Evolutionary conservation across 129 eudicot species (phyloP).

Genomic region (Rutidosis leptorrhynchoides): DNA sequence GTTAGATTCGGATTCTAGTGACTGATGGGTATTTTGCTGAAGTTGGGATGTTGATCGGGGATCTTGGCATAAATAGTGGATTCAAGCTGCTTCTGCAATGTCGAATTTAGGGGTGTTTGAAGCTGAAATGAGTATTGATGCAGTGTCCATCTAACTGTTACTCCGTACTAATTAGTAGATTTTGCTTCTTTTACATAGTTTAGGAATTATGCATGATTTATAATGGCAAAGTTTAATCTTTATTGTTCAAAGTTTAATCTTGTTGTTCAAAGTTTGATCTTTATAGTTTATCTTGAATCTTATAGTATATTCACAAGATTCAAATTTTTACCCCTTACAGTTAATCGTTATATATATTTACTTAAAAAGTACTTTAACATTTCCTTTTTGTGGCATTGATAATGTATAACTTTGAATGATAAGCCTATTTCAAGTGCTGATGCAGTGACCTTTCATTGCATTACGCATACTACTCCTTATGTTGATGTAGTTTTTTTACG

Average conservation of each 20-base stretch:
- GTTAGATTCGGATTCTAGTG: constrained; percentile 42
- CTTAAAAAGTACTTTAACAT: background rate
- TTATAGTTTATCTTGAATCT: background rate
- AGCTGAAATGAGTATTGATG: constrained; percentile 81
- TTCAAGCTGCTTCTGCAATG: constrained; percentile 88
- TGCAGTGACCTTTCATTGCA: background rate
- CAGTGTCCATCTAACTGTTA: background rate
- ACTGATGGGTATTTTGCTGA: constrained; percentile 92
- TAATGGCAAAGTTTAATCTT: background rate
- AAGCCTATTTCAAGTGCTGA: background rate
- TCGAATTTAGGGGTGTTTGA: constrained; percentile 88
- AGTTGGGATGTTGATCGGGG: constrained; percentile 93
- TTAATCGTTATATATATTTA: background rate
- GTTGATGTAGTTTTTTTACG: background rate
- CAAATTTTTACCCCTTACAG: background rate
- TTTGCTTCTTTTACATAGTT: background rate
- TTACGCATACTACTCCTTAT: background rate
- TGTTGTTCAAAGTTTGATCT: background rate
- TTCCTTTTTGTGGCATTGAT: background rate
- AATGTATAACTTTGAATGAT: background rate
- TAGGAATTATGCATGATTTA: background rate
- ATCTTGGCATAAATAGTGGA: constrained; percentile 94
- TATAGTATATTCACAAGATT: background rate
- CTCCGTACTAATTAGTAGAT: background rate
- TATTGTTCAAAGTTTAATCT: background rate